phyloP scores from a whole-genome alignment of 2,329 filamentous ascomycete species.

The Penicillium sp. region DNA sequence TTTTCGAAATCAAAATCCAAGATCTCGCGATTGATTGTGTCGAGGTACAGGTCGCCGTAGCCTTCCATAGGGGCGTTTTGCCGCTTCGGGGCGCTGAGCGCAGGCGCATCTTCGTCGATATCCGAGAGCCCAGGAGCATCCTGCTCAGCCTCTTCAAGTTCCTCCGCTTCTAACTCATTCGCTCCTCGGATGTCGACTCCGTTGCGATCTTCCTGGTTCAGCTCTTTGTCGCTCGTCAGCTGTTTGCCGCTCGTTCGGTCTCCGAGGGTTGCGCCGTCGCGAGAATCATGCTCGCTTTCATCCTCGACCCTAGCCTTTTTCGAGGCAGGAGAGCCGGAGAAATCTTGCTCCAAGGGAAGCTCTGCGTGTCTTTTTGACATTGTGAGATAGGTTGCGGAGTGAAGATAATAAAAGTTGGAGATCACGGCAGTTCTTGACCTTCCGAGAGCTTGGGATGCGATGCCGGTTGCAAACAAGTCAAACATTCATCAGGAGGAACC shows the following conservation, averaged over 20 bases:
- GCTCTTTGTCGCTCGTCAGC: slow-evolving; percentile 31
- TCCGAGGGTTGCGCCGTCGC: slow-evolving; percentile 26
- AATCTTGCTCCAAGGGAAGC: slow-evolving; percentile 38
- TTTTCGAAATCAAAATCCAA: slow-evolving; percentile 99
- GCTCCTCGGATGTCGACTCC: slow-evolving; percentile 50
- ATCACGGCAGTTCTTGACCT: slow-evolving; percentile 20
- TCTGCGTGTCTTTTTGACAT: slow-evolving; percentile 51
- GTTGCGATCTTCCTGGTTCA: slow-evolving; percentile 37
- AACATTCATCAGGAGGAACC: slow-evolving; percentile 7
- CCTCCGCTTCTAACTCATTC: slow-evolving; percentile 66
- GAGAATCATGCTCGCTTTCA: slow-evolving; percentile 24
- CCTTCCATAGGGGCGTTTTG: slow-evolving; percentile 78
- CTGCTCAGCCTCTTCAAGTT: slow-evolving; percentile 34
- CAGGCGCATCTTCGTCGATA: slow-evolving; percentile 37
- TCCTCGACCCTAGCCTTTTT: slow-evolving; percentile 46
- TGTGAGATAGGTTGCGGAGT: slow-evolving; percentile 18
- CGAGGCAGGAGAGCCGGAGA: slow-evolving; percentile 40
- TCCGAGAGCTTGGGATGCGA: slow-evolving; percentile 17
- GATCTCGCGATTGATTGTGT: slow-evolving; percentile 88
- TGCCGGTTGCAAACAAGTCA: slow-evolving; percentile 24
- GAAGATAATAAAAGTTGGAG: slow-evolving; percentile 6
- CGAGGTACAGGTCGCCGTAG: slow-evolving; percentile 93
- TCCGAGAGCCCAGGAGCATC: slow-evolving; percentile 30
- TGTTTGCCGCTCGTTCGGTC: slow-evolving; percentile 30
- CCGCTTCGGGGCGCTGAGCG: slow-evolving; percentile 48